Percentiles rank a stretch among this genome's conserved stretches.
Conservation (phyloP, 208 protist genomes). For the Leishmania arabica region DNA sequence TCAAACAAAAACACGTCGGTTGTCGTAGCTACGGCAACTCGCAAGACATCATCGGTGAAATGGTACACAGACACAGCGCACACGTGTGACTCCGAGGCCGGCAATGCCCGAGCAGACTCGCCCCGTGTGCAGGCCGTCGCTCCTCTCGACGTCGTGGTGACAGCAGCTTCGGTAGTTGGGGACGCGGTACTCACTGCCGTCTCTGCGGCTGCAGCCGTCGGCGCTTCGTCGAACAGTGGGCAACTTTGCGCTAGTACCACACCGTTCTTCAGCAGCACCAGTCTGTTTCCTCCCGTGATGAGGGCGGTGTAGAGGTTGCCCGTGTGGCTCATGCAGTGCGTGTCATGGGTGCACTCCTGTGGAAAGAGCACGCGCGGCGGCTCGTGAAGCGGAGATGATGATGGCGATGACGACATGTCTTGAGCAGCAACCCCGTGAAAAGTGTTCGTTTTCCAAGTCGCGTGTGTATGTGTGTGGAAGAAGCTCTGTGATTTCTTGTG, state of each 20-base stretch:
- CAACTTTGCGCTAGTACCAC: slow-evolving; percentile 44
- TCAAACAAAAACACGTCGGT: slow-evolving; percentile 46
- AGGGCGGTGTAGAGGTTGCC: slow-evolving; percentile 71
- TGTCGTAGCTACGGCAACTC: slow-evolving; percentile 51
- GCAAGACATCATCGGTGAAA: slow-evolving; percentile 45
- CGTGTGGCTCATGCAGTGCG: slow-evolving; percentile 46
- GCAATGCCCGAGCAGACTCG: background rate
- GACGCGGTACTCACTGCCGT: background rate
- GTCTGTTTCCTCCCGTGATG: slow-evolving; percentile 51
- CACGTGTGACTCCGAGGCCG: slow-evolving; percentile 12
- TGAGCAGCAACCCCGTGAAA: no score
- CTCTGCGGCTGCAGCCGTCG: background rate
- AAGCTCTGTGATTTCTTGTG: background rate
- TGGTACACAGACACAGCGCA: slow-evolving; percentile 45
- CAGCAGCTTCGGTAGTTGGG: background rate
- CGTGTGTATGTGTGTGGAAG: background rate
- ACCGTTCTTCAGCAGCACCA: slow-evolving; percentile 67
- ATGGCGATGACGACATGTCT: background rate
- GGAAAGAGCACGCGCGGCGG: slow-evolving; percentile 57
- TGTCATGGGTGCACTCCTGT: slow-evolving; percentile 60
- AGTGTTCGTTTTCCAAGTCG: background rate
- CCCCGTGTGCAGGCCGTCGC: background rate
- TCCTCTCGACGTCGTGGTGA: background rate
- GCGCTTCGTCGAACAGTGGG: slow-evolving; percentile 15
- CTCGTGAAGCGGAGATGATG: slow-evolving; percentile 3